These are phyloP conservation scores for Tuber microsphaerosporum DNA, from an alignment of 495 filamentous ascomycete species.

Conservation along the genomic window DNA sequence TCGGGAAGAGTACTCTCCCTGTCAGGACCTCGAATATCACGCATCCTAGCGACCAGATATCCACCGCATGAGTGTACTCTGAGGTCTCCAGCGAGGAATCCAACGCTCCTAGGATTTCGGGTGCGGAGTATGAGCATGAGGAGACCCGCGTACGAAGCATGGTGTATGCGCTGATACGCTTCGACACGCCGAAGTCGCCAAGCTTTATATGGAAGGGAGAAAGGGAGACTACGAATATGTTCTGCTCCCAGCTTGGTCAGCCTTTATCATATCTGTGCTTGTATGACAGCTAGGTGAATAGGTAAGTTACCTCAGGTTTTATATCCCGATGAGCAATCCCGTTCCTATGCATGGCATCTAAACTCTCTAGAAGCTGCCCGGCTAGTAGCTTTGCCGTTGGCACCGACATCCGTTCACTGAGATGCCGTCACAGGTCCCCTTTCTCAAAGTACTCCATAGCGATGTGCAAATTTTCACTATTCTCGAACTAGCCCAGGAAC, in stretches of 20 bases:
- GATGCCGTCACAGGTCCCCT: constrained; percentile 42
- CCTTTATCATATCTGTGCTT: background rate
- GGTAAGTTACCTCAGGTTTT: constrained; percentile 47
- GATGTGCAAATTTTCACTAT: constrained; percentile 39
- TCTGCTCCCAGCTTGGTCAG: constrained; percentile 23
- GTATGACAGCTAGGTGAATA: constrained; percentile 24
- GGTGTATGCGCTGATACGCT: constrained; percentile 40
- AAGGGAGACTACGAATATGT: constrained; percentile 41
- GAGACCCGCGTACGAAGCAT: constrained; percentile 39
- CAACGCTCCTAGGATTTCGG: constrained; percentile 39
- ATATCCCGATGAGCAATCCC: constrained; percentile 49
- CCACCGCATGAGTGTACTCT: constrained; percentile 9
- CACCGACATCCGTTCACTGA: constrained; percentile 42
- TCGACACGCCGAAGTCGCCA: constrained; percentile 50
- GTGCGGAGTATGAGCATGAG: constrained; percentile 44
- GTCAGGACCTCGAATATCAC: constrained; percentile 8
- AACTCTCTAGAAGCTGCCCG: constrained; percentile 46
- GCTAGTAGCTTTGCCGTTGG: constrained; percentile 43
- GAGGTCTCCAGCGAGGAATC: constrained; percentile 6
- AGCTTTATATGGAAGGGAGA: constrained; percentile 47
- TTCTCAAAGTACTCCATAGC: constrained; percentile 46
- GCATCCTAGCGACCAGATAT: constrained; percentile 18
- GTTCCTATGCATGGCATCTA: constrained; percentile 48
- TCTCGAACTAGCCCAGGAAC: constrained; percentile 45
- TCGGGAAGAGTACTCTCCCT: background rate